A percentile compares a stretch with the other conserved stretches of the same genome.
These are phyloP conservation scores for Lachancea sp. DNA, from an alignment of 805 yeast genomes.

Conservation along the genomic window DNA sequence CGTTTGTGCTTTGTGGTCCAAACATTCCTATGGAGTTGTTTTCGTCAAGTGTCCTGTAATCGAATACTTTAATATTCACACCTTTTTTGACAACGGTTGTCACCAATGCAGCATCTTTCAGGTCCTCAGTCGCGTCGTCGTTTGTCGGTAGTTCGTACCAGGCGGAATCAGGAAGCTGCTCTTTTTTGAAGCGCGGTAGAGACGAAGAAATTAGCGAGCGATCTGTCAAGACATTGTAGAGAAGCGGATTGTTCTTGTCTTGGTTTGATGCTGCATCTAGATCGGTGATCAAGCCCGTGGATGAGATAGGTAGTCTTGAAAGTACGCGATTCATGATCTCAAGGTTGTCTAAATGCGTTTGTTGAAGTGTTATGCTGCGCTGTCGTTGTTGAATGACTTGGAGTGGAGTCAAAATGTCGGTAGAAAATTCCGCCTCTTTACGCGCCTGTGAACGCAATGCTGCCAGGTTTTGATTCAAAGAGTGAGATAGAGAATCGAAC, in stretches of 20 bases:
- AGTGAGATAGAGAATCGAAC: slow-evolving; percentile 23
- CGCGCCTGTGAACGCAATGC: slow-evolving; percentile 9
- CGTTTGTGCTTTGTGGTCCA: not conserved
- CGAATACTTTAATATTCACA: slow-evolving; percentile 34
- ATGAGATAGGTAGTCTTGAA: slow-evolving; percentile 45
- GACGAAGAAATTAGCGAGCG: slow-evolving; percentile 88
- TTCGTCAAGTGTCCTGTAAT: slow-evolving; percentile 15
- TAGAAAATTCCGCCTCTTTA: slow-evolving; percentile 6
- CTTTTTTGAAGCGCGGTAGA: slow-evolving; percentile 54
- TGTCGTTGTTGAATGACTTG: slow-evolving; percentile 15
- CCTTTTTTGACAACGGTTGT: slow-evolving; percentile 83
- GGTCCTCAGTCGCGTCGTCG: slow-evolving; percentile 4
- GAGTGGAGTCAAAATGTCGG: slow-evolving; percentile 12
- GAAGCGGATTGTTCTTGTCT: slow-evolving; percentile 63
- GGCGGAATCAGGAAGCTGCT: slow-evolving; percentile 14
- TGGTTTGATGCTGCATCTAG: slow-evolving; percentile 59
- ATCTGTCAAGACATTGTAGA: slow-evolving; percentile 86
- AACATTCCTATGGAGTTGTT: slow-evolving; percentile 28
- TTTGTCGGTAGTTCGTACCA: slow-evolving; percentile 20
- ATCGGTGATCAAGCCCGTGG: slow-evolving; percentile 86
- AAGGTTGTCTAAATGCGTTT: slow-evolving; percentile 60
- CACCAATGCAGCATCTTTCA: slow-evolving; percentile 26
- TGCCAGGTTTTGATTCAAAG: slow-evolving; percentile 9
- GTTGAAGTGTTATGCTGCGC: slow-evolving; percentile 17
- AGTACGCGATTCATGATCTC: slow-evolving; percentile 51